Evolutionary conservation across 768 basidiomycete species (phyloP).

Genomic region (Suillus luteus): DNA sequence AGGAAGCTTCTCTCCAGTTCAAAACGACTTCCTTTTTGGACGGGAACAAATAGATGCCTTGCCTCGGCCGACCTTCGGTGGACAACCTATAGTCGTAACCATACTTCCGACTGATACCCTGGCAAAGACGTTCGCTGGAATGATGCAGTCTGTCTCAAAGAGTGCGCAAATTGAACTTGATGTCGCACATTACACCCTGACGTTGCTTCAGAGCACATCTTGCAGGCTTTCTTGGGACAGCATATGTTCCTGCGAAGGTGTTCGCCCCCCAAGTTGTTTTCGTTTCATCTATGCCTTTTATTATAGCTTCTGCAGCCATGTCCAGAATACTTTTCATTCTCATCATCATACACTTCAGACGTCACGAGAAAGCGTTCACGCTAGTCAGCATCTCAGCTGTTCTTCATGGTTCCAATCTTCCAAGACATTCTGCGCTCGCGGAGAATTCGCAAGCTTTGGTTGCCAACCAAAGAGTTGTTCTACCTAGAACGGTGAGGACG

Average conservation of each 20-base stretch:
- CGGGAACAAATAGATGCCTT: constrained; percentile 17
- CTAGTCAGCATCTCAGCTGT: constrained; percentile 25
- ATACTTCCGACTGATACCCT: constrained; percentile 19
- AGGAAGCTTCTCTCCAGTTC: constrained; percentile 6
- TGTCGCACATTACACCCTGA: not conserved
- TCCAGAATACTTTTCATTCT: constrained; percentile 26
- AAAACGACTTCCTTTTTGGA: constrained; percentile 25
- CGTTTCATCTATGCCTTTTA: constrained; percentile 29
- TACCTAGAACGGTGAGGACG: constrained; percentile 12
- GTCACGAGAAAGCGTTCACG: constrained; percentile 28
- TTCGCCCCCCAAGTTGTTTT: constrained; percentile 26
- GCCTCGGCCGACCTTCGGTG: constrained; percentile 1
- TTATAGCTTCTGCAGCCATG: constrained; percentile 26
- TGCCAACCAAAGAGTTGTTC: not conserved
- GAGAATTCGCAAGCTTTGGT: not conserved
- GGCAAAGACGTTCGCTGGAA: constrained; percentile 21
- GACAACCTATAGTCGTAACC: not conserved
- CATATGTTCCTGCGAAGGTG: constrained; percentile 33
- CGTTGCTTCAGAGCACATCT: constrained; percentile 21
- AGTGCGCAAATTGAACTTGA: constrained; percentile 19
- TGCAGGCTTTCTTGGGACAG: constrained; percentile 24
- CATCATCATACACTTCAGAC: constrained; percentile 25
- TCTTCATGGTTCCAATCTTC: constrained; percentile 28
- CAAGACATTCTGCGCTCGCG: constrained; percentile 19
- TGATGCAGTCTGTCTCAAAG: constrained; percentile 23